These are phyloP conservation scores for Leucocoprinus sp. DNA, from an alignment of 768 basidiomycete species.

Conservation along the genomic window DNA sequence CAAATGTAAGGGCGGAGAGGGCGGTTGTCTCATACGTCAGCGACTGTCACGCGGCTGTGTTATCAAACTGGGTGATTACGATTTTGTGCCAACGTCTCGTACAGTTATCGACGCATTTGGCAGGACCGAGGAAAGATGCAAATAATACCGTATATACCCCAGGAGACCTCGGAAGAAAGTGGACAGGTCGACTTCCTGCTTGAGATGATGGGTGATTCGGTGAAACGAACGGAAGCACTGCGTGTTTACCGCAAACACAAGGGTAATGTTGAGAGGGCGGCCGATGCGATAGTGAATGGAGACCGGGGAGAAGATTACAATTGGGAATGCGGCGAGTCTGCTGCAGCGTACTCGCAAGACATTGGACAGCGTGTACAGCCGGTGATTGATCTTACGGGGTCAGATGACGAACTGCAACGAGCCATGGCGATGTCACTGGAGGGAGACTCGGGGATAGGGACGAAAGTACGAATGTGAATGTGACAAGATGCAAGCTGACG, in stretches of 20 bases:
- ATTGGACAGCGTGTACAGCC: slow-evolving; percentile 18
- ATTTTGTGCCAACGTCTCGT: background rate
- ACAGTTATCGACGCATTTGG: background rate
- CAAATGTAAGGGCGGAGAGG: too few species aligned
- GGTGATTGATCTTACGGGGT: slow-evolving; percentile 52
- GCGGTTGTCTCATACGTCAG: too few species aligned
- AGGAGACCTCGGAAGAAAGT: slow-evolving; percentile 10
- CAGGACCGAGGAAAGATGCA: slow-evolving; percentile 4
- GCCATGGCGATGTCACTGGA: slow-evolving; percentile 26
- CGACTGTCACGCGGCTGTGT: background rate
- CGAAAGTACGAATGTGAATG: slow-evolving; percentile 52
- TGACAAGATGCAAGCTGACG: slow-evolving; percentile 13
- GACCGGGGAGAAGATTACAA: slow-evolving; percentile 33
- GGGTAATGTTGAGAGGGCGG: slow-evolving; percentile 50
- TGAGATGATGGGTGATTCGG: slow-evolving; percentile 17
- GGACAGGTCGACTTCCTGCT: slow-evolving; percentile 8
- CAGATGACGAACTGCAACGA: slow-evolving; percentile 13
- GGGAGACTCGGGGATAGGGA: too few species aligned
- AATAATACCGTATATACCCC: slow-evolving; percentile 9
- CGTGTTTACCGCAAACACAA: slow-evolving; percentile 53
- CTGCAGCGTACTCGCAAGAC: slow-evolving; percentile 15
- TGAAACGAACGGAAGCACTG: slow-evolving; percentile 39
- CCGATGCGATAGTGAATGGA: slow-evolving; percentile 44
- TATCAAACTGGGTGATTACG: background rate
- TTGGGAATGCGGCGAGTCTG: slow-evolving; percentile 11